Conservation (phyloP, 306 rosid genomes). For the Rubus idaeus region DNA sequence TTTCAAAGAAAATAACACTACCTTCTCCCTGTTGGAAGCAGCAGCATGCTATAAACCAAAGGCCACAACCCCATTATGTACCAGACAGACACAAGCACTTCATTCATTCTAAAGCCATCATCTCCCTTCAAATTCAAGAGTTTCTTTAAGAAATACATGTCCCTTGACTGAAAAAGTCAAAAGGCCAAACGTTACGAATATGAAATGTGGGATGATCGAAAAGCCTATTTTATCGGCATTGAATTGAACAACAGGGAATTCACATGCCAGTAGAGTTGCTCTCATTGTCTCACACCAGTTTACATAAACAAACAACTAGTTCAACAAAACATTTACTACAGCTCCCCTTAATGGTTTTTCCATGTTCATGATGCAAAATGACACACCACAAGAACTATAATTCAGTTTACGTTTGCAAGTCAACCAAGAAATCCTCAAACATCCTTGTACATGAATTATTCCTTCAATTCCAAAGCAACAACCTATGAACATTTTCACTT, state of each 20-base stretch:
- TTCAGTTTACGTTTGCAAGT: neutral
- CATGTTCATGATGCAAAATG: neutral
- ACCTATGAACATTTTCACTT: neutral
- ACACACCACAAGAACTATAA: neutral
- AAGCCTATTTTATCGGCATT: neutral
- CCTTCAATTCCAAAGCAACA: neutral
- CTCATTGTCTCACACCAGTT: neutral
- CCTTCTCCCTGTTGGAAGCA: slow-evolving; percentile 94
- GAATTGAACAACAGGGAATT: neutral
- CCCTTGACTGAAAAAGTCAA: slow-evolving; percentile 53
- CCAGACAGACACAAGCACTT: slow-evolving; percentile 81
- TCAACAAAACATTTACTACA: too few relatives aligned
- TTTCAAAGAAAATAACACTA: slow-evolving; percentile 27
- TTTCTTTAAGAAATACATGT: slow-evolving; percentile 71
- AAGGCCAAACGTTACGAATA: neutral
- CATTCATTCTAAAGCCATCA: slow-evolving; percentile 88
- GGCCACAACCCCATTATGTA: slow-evolving; percentile 97
- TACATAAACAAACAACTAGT: neutral
- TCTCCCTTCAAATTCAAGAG: slow-evolving; percentile 73
- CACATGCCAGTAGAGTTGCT: neutral
- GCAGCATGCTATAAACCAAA: slow-evolving; percentile 68
- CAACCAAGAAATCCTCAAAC: neutral
- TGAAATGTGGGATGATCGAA: neutral
- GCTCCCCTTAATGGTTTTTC: neutral
- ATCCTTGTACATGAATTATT: neutral